These are phyloP conservation scores for Parascedosporium putredinis DNA, from an alignment of 2,329 filamentous ascomycete species.

Conservation along the genomic window DNA sequence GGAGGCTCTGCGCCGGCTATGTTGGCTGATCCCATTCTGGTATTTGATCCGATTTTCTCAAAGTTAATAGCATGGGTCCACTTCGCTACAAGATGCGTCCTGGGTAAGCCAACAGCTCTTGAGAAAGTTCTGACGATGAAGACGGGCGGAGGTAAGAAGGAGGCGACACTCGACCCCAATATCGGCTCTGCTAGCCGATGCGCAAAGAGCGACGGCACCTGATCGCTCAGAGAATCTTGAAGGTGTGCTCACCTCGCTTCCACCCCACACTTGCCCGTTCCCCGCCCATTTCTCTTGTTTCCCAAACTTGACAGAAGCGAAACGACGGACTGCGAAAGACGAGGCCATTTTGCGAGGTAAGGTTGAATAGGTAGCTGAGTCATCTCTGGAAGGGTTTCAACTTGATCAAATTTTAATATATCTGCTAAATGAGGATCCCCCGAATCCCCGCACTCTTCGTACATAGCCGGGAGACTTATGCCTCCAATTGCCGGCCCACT, in stretches of 20 bases:
- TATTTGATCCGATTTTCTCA: no score
- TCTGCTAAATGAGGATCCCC: neutral
- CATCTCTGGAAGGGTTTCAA: constrained; percentile 1
- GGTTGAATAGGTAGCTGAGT: neutral
- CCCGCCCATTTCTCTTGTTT: neutral
- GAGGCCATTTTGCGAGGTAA: neutral
- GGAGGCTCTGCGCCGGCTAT: no score
- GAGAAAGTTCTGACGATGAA: no score
- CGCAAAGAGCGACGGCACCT: neutral
- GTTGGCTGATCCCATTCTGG: no score
- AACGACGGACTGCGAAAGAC: neutral
- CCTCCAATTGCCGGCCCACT: neutral
- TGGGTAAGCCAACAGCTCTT: no score
- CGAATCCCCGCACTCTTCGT: neutral
- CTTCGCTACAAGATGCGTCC: no score
- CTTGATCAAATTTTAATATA: neutral
- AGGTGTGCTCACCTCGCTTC: no score
- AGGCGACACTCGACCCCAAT: neutral
- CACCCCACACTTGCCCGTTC: no score
- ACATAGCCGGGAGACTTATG: neutral
- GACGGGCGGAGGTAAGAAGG: neutral
- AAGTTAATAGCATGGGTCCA: no score
- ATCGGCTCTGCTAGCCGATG: neutral
- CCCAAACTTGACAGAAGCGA: neutral
- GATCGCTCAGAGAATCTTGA: neutral